A percentile compares a stretch with the other conserved stretches of the same genome.
Conservation (phyloP, 768 basidiomycete species). For the Lyophyllum decastes region DNA sequence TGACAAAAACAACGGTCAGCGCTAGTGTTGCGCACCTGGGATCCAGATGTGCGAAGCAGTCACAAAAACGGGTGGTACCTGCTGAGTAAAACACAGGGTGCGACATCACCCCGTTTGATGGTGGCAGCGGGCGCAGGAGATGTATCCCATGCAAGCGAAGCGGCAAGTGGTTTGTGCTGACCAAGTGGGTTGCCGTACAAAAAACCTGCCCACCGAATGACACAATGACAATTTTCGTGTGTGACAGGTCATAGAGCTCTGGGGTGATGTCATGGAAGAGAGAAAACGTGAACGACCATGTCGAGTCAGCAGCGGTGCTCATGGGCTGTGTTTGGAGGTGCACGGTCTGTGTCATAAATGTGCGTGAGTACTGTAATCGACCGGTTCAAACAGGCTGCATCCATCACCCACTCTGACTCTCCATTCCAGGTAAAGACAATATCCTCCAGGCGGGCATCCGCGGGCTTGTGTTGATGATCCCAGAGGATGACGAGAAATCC, state of each 20-base stretch:
- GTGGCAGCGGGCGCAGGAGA: background rate
- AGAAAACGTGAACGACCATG: conserved; percentile 61
- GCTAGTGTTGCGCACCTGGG: conserved; percentile 45
- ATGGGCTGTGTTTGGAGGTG: too few relatives aligned
- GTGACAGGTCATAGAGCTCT: conserved; percentile 43
- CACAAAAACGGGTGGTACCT: conserved; percentile 36
- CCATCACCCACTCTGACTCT: conserved; percentile 62
- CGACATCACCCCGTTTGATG: background rate
- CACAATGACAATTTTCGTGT: conserved; percentile 68
- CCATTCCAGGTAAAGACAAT: conserved; percentile 64
- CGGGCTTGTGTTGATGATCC: conserved; percentile 46
- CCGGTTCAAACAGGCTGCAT: too few relatives aligned
- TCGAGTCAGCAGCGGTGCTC: too few relatives aligned
- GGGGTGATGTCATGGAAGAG: conserved; percentile 58
- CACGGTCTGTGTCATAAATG: too few relatives aligned
- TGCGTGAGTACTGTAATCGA: too few relatives aligned
- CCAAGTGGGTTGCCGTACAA: conserved; percentile 47
- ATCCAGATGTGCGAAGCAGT: conserved; percentile 57
- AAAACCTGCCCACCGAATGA: conserved; percentile 84
- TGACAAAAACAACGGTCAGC: background rate
- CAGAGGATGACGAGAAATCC: conserved; percentile 42
- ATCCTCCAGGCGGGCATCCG: conserved; percentile 57
- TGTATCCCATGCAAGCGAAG: background rate
- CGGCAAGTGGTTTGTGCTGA: conserved; percentile 34
- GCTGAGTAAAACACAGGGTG: background rate